Evolutionary conservation across 371 early-diverging fungal genomes (phyloP).

Genomic region (Dichotomocladium elegans): DNA sequence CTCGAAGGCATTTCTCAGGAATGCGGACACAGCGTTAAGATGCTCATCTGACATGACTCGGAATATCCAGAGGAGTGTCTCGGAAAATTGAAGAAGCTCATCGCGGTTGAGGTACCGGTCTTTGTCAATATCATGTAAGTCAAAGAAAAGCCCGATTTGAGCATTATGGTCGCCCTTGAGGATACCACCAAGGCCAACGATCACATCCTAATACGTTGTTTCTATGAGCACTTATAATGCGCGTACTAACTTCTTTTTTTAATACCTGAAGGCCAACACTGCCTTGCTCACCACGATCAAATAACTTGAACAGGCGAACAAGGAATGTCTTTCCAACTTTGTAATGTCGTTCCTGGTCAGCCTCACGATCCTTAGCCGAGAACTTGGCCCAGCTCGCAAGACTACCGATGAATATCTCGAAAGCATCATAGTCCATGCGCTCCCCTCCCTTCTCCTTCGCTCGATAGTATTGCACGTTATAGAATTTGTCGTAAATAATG

Average conservation of each 20-base stretch:
- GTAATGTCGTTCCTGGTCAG: constrained; percentile 25
- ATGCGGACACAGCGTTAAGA: constrained; percentile 66
- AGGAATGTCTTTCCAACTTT: constrained; percentile 48
- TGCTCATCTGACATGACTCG: constrained; percentile 57
- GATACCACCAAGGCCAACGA: constrained; percentile 74
- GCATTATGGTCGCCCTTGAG: constrained; percentile 77
- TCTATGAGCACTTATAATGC: neutral
- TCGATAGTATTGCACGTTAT: constrained; percentile 76
- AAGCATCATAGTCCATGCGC: constrained; percentile 32
- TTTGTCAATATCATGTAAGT: constrained; percentile 75
- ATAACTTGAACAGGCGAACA: constrained; percentile 48
- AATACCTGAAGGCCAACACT: constrained; percentile 58
- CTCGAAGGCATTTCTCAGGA: constrained; percentile 65
- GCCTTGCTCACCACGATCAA: constrained; percentile 55
- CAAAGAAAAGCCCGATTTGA: constrained; percentile 81
- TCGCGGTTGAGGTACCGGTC: constrained; percentile 74
- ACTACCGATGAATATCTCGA: constrained; percentile 30
- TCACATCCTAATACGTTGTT: constrained; percentile 58
- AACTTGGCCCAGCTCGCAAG: constrained; percentile 36
- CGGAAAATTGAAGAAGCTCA: constrained; percentile 86
- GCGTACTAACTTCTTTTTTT: neutral
- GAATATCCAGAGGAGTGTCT: constrained; percentile 81
- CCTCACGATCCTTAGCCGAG: constrained; percentile 13
- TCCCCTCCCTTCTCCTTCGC: constrained; percentile 21
- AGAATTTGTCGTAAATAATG: constrained; percentile 88